These are phyloP conservation scores for Trifolium subterraneum DNA, from an alignment of 306 rosid genomes.

Conservation along the genomic window DNA sequence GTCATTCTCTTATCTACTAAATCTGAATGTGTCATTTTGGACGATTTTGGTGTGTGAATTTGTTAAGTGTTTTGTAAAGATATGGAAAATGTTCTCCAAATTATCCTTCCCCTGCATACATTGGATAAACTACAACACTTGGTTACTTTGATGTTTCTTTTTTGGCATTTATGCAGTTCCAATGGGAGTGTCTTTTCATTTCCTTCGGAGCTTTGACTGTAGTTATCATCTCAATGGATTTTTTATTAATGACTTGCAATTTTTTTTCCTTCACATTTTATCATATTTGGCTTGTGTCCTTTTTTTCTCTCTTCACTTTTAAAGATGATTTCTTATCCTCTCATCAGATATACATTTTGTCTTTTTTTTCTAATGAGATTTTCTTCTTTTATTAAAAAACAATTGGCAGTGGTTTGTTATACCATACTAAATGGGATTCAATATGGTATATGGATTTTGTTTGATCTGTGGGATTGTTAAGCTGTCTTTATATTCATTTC, in stretches of 20 bases:
- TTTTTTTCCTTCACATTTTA: background rate
- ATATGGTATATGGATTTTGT: slow-evolving; percentile 13
- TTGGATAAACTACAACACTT: slow-evolving; percentile 24
- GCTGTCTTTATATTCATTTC: slow-evolving; percentile 34
- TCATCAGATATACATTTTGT: slow-evolving; percentile 18
- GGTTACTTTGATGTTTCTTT: slow-evolving; percentile 30
- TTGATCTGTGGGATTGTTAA: slow-evolving; percentile 31
- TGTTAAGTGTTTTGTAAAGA: slow-evolving; percentile 31
- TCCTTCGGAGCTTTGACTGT: slow-evolving; percentile 11
- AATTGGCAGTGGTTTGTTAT: slow-evolving; percentile 26
- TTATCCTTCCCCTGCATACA: slow-evolving; percentile 28
- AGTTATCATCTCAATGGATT: slow-evolving; percentile 8
- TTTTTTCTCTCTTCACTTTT: background rate
- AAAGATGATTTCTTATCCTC: slow-evolving; percentile 27
- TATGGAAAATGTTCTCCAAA: slow-evolving; percentile 28
- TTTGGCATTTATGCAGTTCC: slow-evolving; percentile 29
- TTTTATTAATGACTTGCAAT: slow-evolving; percentile 25
- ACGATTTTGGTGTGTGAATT: slow-evolving; percentile 15
- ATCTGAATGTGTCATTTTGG: slow-evolving; percentile 33
- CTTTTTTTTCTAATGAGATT: slow-evolving; percentile 13
- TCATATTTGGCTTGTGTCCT: background rate
- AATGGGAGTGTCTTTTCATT: background rate
- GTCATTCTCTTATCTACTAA: slow-evolving; percentile 20
- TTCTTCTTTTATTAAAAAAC: slow-evolving; percentile 8
- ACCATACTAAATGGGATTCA: slow-evolving; percentile 12